A percentile compares a stretch with the other conserved stretches of the same genome.
These are phyloP conservation scores for Zygosaccharomyces pseudobailii DNA, from an alignment of 1,139 yeast genomes.

Conservation along the genomic window DNA sequence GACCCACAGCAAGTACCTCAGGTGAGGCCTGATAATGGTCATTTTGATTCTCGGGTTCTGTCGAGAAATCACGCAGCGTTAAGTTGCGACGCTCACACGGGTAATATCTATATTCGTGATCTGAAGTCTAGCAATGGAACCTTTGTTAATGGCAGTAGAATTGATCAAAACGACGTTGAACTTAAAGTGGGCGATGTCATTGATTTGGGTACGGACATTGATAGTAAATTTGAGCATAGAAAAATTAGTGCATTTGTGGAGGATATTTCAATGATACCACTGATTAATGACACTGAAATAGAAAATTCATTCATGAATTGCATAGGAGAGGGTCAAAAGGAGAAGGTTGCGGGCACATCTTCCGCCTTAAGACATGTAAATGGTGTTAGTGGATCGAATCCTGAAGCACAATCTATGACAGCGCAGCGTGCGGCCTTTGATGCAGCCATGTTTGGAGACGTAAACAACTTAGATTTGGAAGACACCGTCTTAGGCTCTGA, in stretches of 20 bases:
- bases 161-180: constrained; percentile 53
- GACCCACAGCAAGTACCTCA: constrained; percentile 41
- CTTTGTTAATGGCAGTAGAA: constrained; percentile 70
- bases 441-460: constrained; percentile 76
- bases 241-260: constrained; percentile 80
- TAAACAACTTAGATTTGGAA: constrained; percentile 54
- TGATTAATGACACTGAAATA: constrained; percentile 25
- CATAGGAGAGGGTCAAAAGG: background rate
- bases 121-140: constrained; percentile 93
- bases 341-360: constrained; percentile 16
- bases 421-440: constrained; percentile 48
- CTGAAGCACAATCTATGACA: constrained; percentile 19
- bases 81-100: constrained; percentile 63
- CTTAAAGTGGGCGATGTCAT: constrained; percentile 71
- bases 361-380: constrained; percentile 17
- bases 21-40: constrained; percentile 70
- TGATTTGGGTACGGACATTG: constrained; percentile 89
- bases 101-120: constrained; percentile 74
- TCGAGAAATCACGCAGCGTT: constrained; percentile 92
- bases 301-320: background rate
- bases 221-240: constrained; percentile 72
- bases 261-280: constrained; percentile 57
- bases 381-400: constrained; percentile 13
- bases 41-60: constrained; percentile 87
- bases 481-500: constrained; percentile 55